Evolutionary conservation across 371 early-diverging fungal genomes (phyloP), one percentile per base, ranked within the genome.

Genomic region (Rhizopus arrhizus): DNA sequence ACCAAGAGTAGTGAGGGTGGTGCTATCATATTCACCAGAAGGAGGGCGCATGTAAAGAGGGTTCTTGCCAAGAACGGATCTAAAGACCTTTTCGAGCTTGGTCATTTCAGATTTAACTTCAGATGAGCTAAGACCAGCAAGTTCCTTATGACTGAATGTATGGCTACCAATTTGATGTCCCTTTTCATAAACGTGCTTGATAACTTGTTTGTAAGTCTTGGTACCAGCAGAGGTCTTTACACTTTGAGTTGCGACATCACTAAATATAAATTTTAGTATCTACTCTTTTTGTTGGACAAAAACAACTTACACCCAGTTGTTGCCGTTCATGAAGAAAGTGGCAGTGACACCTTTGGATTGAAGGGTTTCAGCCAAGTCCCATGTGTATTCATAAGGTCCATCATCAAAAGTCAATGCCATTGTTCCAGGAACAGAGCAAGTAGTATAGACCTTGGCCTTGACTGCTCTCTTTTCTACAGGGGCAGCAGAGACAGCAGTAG

Each of bases 261-360:
- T 67, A 50, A 9, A 34, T 33, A 52, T 15, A 32, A 5, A n/a
- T 43, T 43, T n/a, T 11, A 13, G 22, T 22, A 22, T 22, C 22
- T 22, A 22, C 22, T 22, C 22, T 22, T 22, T 22, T 22, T 22
- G 22, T 22, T 22, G 22, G 22, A 22, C 22, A 22, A 22, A 22
- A 22, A 22, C 22, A 22, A 62, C 70, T 66, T 69, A 69, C 70
- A 68, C 68, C 63, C 64, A 68, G 32, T 68, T 68, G 9, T 69
- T 45, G 15, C 89, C 89, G 62, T 86, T 83, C 59, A 87, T 65
- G 62, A 87, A 90, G 74, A 89, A 89, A 7, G 90, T 91, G 6
- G 80, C 88, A 51, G 73, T 80, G 34, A 78, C 68, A 56, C 68
- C 67, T 10, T 68, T 29, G 0, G 41, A 41, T 32, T 70, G 65